Conservation (phyloP, 495 filamentous ascomycete genomes). For the Neurospora tetrasperma region DNA sequence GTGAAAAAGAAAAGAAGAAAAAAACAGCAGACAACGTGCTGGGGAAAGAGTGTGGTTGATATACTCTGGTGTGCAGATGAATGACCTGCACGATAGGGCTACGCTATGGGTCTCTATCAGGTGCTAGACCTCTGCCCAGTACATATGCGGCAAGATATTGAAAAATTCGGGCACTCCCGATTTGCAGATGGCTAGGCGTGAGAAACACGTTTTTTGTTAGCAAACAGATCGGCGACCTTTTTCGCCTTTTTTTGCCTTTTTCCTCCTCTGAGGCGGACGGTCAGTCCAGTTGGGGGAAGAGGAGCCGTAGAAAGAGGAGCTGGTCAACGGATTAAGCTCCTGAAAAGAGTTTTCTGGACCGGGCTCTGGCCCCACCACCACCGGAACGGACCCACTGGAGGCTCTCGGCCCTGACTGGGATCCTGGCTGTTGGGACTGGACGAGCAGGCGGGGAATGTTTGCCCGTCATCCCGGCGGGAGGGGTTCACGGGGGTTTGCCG, state of each 20-base stretch:
- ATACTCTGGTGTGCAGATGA: neutral
- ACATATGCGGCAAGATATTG: neutral
- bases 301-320: neutral
- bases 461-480: neutral
- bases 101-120: neutral
- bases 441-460: neutral
- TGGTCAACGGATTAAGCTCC: neutral
- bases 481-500: neutral
- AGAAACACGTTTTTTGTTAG: neutral
- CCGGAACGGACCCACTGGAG: neutral
- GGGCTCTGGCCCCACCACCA: neutral
- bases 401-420: neutral
- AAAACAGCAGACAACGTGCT: neutral
- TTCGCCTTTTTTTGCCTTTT: neutral
- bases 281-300: neutral
- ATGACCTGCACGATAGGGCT: neutral
- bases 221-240: neutral
- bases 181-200: neutral
- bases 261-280: neutral
- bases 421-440: neutral
- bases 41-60: neutral
- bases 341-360: constrained; percentile 1
- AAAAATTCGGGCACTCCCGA: neutral
- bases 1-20: neutral
- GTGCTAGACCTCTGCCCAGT: neutral